Base-by-base conservation (phyloP, 441 rosid species). In the Erodium chrysanthum region DNA sequence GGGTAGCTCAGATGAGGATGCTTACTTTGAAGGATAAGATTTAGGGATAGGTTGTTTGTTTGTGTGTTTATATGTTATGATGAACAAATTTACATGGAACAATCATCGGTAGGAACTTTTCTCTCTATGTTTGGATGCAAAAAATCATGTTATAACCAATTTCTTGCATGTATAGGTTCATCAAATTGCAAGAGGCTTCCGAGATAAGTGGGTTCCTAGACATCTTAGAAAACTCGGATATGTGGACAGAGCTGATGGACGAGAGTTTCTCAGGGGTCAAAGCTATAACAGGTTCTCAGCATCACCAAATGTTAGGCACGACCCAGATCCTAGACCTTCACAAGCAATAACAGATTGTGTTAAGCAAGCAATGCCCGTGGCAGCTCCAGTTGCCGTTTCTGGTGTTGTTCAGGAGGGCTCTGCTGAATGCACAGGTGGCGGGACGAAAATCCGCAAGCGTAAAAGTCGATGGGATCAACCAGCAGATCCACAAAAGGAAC, bases 391-490 rank as follows among this genome's bases (percentile, higher is more conserved):
- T 44, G 52, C 52, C 33, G 78, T 68, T 62, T 22, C 77, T 71
- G 73, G 85, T 60, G 68, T 67, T 66, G 40, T 35, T 35, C 78
- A 76, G 66, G 91, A 81, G 67, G 71, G 64, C 50, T 70, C 83
- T 66, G 79, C 74, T 52, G 77, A 86, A 56, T 79, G 73, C 67
- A 63, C 73, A 11, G 81, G 67, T 67, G 75, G 73, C 61, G 78
- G 76, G 27, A 68, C 92, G 91, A 71, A 91, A 91, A 44, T 44
- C 52, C 92, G 93, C 71, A 93, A 91, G 81, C 97, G 96, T 72
- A 93, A 93, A 87, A 91, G 88, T 71, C 85, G 98, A 74, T 93
- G 98, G 98, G 98, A 91, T 84, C 96, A 89, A 73, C 96, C 94
- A 2, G 85, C 85, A 1, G 75, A 77, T 78, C 72, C 71, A 76